Conservation (phyloP, 2,329 filamentous ascomycete genomes). For the Cercospora sp. region DNA sequence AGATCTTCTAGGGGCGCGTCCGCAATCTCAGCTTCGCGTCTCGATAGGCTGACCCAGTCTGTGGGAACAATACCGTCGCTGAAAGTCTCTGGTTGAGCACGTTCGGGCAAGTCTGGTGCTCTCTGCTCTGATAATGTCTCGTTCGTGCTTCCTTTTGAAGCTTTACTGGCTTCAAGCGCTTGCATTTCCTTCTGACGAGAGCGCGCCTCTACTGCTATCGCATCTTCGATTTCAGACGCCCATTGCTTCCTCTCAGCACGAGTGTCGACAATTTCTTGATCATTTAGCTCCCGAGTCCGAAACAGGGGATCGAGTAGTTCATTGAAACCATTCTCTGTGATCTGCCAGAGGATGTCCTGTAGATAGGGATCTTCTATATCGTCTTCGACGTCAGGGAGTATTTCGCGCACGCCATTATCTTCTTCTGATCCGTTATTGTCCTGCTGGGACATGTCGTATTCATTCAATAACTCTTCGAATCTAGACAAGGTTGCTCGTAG, state of each 20-base stretch:
- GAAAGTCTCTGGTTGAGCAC: background rate
- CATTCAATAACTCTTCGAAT: conserved; percentile 35
- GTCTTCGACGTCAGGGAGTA: background rate
- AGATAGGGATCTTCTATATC: conserved; percentile 19
- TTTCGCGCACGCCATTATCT: background rate
- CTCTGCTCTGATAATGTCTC: background rate
- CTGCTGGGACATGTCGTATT: conserved; percentile 1
- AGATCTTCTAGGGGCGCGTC: conserved; percentile 47
- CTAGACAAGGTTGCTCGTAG: conserved; percentile 26
- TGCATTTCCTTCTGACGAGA: background rate
- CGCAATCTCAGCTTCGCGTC: conserved; percentile 37
- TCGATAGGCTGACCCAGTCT: conserved; percentile 34
- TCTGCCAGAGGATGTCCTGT: conserved; percentile 85
- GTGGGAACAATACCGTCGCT: conserved; percentile 32
- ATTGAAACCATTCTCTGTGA: conserved; percentile 90
- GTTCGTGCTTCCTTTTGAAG: background rate
- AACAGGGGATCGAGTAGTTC: conserved; percentile 88
- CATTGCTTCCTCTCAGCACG: conserved; percentile 60
- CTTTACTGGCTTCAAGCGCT: background rate
- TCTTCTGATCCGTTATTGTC: background rate
- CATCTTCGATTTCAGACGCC: conserved; percentile 45
- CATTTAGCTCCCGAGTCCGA: conserved; percentile 73
- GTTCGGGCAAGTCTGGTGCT: conserved; percentile 13
- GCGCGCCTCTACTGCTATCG: conserved; percentile 17
- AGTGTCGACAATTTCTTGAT: conserved; percentile 66